Evolutionary conservation across 768 basidiomycete species (phyloP).

Genomic region (Phaeolepiota aurea): DNA sequence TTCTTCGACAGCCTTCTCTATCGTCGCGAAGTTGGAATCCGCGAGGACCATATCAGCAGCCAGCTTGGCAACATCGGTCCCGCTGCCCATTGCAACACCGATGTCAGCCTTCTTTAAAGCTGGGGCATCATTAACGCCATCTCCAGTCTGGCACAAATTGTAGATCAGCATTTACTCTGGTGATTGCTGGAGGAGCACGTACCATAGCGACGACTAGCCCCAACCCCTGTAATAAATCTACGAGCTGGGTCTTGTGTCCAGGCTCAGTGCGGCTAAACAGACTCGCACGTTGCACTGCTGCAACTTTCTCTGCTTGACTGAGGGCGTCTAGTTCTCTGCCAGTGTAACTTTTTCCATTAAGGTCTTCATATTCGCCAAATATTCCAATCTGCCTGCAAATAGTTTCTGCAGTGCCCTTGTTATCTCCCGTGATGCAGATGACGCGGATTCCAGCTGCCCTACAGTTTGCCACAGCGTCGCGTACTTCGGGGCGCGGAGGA

Average conservation of each 20-base stretch:
- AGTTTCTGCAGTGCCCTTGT: conserved; percentile 95
- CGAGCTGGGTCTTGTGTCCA: conserved; percentile 88
- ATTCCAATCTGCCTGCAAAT: conserved; percentile 96
- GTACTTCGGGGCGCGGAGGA: conserved; percentile 92
- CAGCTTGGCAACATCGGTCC: conserved; percentile 96
- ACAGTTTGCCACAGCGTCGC: conserved; percentile 81
- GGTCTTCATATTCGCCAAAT: conserved; percentile 77
- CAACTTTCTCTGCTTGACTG: conserved; percentile 70
- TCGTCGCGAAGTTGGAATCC: conserved; percentile 96
- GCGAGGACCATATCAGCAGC: conserved; percentile 98
- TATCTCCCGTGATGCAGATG: conserved; percentile 96
- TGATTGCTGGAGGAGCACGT: conserved; percentile 7
- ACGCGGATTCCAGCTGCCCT: conserved; percentile 90
- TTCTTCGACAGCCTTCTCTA: conserved; percentile 95
- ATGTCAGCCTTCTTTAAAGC: conserved; percentile 97
- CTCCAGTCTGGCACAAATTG: conserved; percentile 59
- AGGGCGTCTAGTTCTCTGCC: conserved; percentile 87
- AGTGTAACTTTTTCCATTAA: conserved; percentile 94
- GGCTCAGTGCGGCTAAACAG: conserved; percentile 95
- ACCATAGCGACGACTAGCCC: conserved; percentile 97
- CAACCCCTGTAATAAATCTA: conserved; percentile 86
- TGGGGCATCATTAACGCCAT: conserved; percentile 97
- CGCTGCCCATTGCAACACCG: conserved; percentile 98
- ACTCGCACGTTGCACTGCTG: conserved; percentile 80
- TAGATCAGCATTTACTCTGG: not conserved